Evolutionary conservation across 2,329 filamentous ascomycete genomes (phyloP), one percentile per base, ranked within the genome.

Genomic region (Onygenales sp.): DNA sequence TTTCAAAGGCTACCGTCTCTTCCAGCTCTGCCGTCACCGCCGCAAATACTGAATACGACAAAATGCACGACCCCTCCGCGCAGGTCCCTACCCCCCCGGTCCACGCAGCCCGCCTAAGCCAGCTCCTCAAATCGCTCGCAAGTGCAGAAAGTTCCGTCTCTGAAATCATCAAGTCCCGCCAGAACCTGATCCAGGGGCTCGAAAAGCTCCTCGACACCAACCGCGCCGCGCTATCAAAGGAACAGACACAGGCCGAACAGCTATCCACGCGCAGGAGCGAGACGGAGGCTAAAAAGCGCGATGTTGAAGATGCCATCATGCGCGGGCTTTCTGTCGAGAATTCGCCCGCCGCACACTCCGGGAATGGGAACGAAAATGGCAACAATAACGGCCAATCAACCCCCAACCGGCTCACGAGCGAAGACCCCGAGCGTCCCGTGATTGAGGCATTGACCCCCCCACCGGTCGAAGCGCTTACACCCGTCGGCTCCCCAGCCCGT

Each of bases 241-340:
- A 98, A 54, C 82, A 89, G 62, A 71, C 76, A 4, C 78, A 85
- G 38, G 74, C 83, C n/a, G 67, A 77, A 6, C 79, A 86, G 13
- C 71, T 97, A 17, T 72, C 76, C 3, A 76, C 75, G n/a, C 83
- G 85, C 53, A 89, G 86, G 61, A 71, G 75, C 2, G 82, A 84
- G 53, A 88, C 90, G 13, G 91, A 96, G 61, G 74, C 78, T 14
- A 91, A 89, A 72, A 95, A 94, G 69, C 83, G 85, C 51, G 86
- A 93, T 47, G 90, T 98, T 7, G 93, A 98, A 69, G 83, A 92
- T 59, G 85, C 83, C 48, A 97, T 98, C 60, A 89, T 98, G 80
- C 83, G 86, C 50, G 89, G 88, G 7, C 78, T 95, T 21, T 82
- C 83, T 11, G 79, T 81, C 1, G 79, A 83, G 7, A 75, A 81